phyloP scores from a whole-genome alignment of 768 basidiomycete genomes.

The Amanita pseudoporphyria region DNA sequence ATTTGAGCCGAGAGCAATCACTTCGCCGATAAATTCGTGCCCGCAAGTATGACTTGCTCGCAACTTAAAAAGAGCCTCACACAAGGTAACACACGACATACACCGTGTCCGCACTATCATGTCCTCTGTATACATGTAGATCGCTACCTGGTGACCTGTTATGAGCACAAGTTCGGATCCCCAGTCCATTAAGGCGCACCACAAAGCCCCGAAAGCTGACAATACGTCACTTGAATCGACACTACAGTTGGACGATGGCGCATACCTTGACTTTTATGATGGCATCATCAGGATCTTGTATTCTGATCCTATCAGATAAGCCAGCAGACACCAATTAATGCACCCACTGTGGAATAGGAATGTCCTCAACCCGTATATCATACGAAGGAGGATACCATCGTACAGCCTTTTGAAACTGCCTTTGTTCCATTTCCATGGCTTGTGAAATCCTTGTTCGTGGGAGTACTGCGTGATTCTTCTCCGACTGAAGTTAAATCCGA shows the following conservation, averaged over 20 bases:
- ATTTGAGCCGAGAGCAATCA: slow-evolving; percentile 54
- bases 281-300: slow-evolving; percentile 66
- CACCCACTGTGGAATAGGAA: slow-evolving; percentile 42
- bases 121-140: slow-evolving; percentile 66
- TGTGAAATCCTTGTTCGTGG: background rate
- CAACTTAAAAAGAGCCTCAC: background rate
- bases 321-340: background rate
- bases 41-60: slow-evolving; percentile 49
- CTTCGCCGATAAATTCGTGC: slow-evolving; percentile 72
- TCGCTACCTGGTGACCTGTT: slow-evolving; percentile 43
- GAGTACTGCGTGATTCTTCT: too few relatives aligned
- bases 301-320: slow-evolving; percentile 26
- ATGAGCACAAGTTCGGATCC: slow-evolving; percentile 1
- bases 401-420: slow-evolving; percentile 30
- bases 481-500: too few relatives aligned
- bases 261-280: slow-evolving; percentile 64
- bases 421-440: background rate
- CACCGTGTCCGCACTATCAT: slow-evolving; percentile 42
- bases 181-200: slow-evolving; percentile 23
- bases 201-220: slow-evolving; percentile 56
- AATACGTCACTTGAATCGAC: background rate
- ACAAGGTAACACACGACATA: slow-evolving; percentile 21
- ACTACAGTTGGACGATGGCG: background rate
- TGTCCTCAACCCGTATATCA: slow-evolving; percentile 59
- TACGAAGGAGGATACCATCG: slow-evolving; percentile 61